These are phyloP conservation scores for Alternaria gaisen DNA, from an alignment of 2,329 filamentous ascomycete species.

Conservation along the genomic window DNA sequence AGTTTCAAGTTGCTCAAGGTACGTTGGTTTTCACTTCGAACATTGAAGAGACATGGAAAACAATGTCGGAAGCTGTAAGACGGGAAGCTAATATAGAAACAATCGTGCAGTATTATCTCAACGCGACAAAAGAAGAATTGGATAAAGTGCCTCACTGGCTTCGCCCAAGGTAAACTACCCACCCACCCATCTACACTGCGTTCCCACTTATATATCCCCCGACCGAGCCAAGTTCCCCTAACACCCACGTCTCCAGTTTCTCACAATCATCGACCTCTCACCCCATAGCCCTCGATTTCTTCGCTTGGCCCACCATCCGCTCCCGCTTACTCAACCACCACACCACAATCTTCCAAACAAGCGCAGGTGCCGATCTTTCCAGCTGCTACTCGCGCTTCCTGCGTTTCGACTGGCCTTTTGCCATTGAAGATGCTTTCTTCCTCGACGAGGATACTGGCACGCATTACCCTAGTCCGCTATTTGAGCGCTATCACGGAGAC, in stretches of 20 bases:
- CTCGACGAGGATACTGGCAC: slow-evolving; percentile 23
- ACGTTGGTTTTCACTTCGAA: neutral
- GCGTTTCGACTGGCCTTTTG: slow-evolving; percentile 45
- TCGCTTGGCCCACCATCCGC: slow-evolving; percentile 46
- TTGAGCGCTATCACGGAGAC: slow-evolving; percentile 44
- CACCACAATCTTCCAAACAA: slow-evolving; percentile 30
- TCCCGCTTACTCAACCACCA: slow-evolving; percentile 39
- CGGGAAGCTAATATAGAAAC: neutral
- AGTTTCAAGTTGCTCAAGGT: slow-evolving; percentile 47
- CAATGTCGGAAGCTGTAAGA: neutral
- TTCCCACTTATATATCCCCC: neutral
- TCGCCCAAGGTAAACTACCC: slow-evolving; percentile 28
- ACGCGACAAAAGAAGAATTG: slow-evolving; percentile 36
- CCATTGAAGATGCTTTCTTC: slow-evolving; percentile 46
- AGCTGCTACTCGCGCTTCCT: slow-evolving; percentile 37
- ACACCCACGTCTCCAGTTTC: slow-evolving; percentile 6
- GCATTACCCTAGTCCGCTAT: slow-evolving; percentile 38
- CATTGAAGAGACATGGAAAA: neutral
- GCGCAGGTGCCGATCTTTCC: slow-evolving; percentile 23
- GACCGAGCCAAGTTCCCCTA: neutral
- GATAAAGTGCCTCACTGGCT: slow-evolving; percentile 42
- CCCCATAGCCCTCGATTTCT: slow-evolving; percentile 46
- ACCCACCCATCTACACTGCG: neutral
- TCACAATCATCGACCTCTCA: slow-evolving; percentile 37
- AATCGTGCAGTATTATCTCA: slow-evolving; percentile 40